Evolutionary conservation across 1,284 basidiomycete genomes (phyloP).

Genomic region (Peniophora sp.): DNA sequence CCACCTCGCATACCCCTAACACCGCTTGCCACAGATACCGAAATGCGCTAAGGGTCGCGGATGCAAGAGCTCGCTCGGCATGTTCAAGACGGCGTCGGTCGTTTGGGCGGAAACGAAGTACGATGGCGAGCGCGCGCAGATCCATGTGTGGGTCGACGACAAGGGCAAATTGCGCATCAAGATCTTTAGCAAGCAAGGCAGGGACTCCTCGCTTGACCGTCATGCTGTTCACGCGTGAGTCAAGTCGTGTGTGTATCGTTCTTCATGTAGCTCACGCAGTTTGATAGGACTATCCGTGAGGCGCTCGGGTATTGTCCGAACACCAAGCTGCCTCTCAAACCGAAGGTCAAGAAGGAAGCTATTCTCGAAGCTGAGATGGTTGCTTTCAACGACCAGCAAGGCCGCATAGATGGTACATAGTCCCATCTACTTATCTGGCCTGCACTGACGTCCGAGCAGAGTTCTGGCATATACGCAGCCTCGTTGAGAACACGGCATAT

Average conservation of each 20-base stretch:
- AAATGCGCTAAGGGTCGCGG: conserved; percentile 70
- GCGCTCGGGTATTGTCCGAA: conserved; percentile 37
- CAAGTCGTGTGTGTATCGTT: not conserved
- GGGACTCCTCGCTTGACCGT: conserved; percentile 74
- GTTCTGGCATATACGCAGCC: conserved; percentile 60
- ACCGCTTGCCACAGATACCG: conserved; percentile 48
- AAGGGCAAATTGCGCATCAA: conserved; percentile 41
- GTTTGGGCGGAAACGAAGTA: conserved; percentile 88
- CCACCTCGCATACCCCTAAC: too few species aligned
- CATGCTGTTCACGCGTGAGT: conserved; percentile 57
- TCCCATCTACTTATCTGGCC: not conserved
- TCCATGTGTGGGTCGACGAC: conserved; percentile 57
- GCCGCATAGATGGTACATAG: conserved; percentile 48
- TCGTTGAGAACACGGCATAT: conserved; percentile 48
- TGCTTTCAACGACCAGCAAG: conserved; percentile 52
- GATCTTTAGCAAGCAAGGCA: conserved; percentile 80
- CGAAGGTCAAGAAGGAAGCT: conserved; percentile 23
- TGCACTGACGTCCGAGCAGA: conserved; percentile 30
- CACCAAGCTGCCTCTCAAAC: not conserved
- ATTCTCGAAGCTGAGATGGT: conserved; percentile 88
- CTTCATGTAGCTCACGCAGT: conserved; percentile 5
- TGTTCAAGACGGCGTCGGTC: conserved; percentile 28
- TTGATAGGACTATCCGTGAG: conserved; percentile 48
- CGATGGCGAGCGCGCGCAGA: conserved; percentile 85
- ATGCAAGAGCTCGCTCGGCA: conserved; percentile 47